Conservation (phyloP, 139 green algal species). For the Pleodorina starrii region DNA sequence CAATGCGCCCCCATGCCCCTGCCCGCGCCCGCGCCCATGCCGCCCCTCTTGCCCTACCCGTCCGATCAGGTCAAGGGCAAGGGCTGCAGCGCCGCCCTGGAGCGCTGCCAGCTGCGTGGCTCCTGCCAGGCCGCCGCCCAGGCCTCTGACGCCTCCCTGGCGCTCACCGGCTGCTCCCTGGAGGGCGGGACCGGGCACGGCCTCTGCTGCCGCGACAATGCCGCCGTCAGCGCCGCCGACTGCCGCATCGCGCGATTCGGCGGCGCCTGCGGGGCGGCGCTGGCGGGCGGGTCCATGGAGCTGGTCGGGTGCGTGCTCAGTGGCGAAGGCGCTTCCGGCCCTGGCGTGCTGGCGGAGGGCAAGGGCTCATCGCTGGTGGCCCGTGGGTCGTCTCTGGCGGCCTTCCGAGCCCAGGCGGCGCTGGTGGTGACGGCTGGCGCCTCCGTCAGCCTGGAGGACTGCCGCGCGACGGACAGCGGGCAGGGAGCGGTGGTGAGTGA, state of each 20-base stretch:
- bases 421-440: constrained; percentile 24
- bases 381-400: background rate
- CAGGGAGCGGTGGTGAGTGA: constrained; percentile 23
- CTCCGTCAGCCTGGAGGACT: background rate
- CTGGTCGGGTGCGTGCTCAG: background rate
- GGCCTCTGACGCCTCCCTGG: constrained; percentile 2
- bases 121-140: background rate
- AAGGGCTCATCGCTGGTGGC: constrained; percentile 24
- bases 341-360: constrained; percentile 29
- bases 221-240: background rate
- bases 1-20: too few relatives aligned
- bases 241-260: background rate
- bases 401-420: background rate
- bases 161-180: background rate
- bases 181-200: background rate
- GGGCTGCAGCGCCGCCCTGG: background rate
- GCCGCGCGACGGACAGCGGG: background rate
- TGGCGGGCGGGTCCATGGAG: constrained; percentile 4
- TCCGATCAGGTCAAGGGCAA: constrained; percentile 51
- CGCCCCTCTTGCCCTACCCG: too few relatives aligned
- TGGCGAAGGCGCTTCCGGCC: background rate
- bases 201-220: constrained; percentile 23
- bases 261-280: background rate
- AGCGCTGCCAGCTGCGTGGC: background rate
- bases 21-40: too few relatives aligned